Evolutionary conservation across 2,329 filamentous ascomycete species (phyloP).

Genomic region (Monosporascus cannonballus): DNA sequence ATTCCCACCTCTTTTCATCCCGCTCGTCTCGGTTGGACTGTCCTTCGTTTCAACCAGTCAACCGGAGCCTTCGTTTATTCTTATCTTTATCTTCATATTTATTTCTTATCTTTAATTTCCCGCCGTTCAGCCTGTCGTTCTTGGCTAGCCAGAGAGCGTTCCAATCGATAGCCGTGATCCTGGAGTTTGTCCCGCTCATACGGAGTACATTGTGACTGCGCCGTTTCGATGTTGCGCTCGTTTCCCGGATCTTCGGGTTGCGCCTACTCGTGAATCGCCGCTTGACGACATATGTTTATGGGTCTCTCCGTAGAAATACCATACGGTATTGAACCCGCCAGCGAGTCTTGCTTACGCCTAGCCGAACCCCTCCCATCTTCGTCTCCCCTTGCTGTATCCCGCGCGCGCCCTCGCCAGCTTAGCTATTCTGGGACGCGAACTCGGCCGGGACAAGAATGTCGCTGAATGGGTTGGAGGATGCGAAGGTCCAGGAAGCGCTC

Average conservation of each 20-base stretch:
- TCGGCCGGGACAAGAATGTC: slow-evolving; percentile 57
- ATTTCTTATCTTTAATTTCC: neutral
- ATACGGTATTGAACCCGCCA: neutral
- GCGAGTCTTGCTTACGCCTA: neutral
- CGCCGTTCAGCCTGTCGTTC: too few species aligned
- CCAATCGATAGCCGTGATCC: too few species aligned
- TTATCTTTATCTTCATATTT: neutral
- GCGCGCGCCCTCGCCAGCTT: too few species aligned
- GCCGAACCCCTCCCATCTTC: too few species aligned
- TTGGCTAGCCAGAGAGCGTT: too few species aligned
- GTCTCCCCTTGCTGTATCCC: too few species aligned
- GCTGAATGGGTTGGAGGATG: slow-evolving; percentile 86
- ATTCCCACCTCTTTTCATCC: neutral
- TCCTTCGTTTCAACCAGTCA: neutral
- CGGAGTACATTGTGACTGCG: neutral
- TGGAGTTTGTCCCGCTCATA: too few species aligned
- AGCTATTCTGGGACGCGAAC: too few species aligned
- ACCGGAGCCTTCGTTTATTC: neutral
- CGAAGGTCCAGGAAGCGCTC: slow-evolving; percentile 77
- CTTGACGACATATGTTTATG: neutral
- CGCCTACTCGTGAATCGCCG: neutral
- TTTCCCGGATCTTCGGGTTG: neutral
- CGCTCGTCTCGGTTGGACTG: neutral
- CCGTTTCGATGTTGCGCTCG: neutral
- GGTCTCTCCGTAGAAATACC: neutral